Evolutionary conservation across 2,329 filamentous ascomycete genomes (phyloP).

Genomic region (Metarhizium sp.): DNA sequence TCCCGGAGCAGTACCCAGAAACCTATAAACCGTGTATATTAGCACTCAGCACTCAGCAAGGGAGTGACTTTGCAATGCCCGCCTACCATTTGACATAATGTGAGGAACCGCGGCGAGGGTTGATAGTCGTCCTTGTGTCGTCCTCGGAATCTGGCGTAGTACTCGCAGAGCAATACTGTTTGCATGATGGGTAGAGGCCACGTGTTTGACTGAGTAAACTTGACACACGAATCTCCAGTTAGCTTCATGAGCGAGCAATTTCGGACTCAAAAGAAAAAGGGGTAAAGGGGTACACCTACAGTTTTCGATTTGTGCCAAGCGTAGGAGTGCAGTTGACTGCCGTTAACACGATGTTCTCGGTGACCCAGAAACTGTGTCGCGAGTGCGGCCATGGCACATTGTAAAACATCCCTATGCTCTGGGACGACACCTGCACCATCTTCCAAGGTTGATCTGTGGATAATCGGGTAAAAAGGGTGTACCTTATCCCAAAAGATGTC

Average conservation of each 20-base stretch:
- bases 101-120: constrained; percentile 39
- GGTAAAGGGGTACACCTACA: constrained; percentile 27
- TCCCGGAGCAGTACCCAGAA: not conserved
- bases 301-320: constrained; percentile 39
- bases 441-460: constrained; percentile 38
- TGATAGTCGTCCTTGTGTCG: constrained; percentile 34
- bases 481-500: constrained; percentile 45
- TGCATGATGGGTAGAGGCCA: constrained; percentile 44
- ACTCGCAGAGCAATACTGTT: constrained; percentile 44
- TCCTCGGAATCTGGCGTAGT: constrained; percentile 45
- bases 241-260: not conserved
- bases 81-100: constrained; percentile 46
- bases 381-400: constrained; percentile 47
- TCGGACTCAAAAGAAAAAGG: not conserved
- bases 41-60: not conserved
- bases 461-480: constrained; percentile 37
- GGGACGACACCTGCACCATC: constrained; percentile 17
- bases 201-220: constrained; percentile 26
- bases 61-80: not conserved
- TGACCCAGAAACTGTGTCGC: constrained; percentile 40
- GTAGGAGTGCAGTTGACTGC: constrained; percentile 40
- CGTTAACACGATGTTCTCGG: constrained; percentile 40
- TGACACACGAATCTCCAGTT: constrained; percentile 7
- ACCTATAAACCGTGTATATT: constrained; percentile 1
- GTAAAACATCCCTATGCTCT: constrained; percentile 33